Conservation (phyloP, 257 asterid species). For the Echium plantagineum region DNA sequence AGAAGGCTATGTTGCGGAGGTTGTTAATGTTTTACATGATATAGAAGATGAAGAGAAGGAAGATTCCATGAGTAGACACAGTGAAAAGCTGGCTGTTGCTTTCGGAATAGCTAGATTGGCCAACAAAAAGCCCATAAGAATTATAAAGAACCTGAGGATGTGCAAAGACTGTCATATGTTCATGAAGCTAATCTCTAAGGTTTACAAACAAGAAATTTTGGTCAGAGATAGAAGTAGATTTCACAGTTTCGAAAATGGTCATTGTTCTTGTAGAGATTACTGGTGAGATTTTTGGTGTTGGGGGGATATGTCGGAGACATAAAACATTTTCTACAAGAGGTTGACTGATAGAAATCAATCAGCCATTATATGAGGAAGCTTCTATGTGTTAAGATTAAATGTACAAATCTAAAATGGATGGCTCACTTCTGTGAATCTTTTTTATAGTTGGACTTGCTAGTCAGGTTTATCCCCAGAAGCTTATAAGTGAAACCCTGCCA, state of each 20-base stretch:
- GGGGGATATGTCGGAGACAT: too few relatives aligned
- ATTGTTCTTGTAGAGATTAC: constrained; percentile 58
- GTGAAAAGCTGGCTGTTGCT: constrained; percentile 69
- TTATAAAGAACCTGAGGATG: constrained; percentile 68
- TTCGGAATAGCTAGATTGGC: constrained; percentile 44
- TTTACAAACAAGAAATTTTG: constrained; percentile 38
- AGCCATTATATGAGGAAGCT: too few relatives aligned
- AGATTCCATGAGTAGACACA: constrained; percentile 41
- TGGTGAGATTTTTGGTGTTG: constrained; percentile 22
- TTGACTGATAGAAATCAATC: too few relatives aligned
- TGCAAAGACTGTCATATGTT: constrained; percentile 63
- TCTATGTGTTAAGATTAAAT: too few relatives aligned
- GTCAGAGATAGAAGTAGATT: constrained; percentile 67
- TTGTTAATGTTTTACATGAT: constrained; percentile 39
- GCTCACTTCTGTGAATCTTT: too few relatives aligned
- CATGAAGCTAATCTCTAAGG: constrained; percentile 55
- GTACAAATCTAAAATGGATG: too few relatives aligned
- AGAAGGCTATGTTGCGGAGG: constrained; percentile 52
- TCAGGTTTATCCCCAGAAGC: too few relatives aligned
- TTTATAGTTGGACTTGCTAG: too few relatives aligned
- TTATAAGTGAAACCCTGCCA: too few relatives aligned
- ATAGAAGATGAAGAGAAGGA: constrained; percentile 61
- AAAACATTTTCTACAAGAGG: too few relatives aligned
- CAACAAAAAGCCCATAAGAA: constrained; percentile 26
- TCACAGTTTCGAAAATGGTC: constrained; percentile 45